Conservation (phyloP, 1,284 basidiomycete genomes). For the Boletus semigastroideus region DNA sequence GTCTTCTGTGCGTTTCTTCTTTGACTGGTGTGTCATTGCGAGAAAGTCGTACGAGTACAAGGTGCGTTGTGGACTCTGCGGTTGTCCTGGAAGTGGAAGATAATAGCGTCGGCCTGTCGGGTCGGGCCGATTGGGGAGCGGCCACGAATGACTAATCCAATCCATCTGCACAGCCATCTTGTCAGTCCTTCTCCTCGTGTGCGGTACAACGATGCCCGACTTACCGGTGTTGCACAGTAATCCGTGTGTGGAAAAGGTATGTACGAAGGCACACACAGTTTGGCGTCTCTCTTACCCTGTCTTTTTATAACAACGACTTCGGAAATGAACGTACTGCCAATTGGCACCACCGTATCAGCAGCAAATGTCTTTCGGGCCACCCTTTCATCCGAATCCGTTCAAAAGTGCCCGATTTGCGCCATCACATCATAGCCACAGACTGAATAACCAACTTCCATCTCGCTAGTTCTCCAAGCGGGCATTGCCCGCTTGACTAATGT, state of each 20-base stretch:
- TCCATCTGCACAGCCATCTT: conserved; percentile 32
- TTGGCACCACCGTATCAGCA: conserved; percentile 17
- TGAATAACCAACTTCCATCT: conserved; percentile 17
- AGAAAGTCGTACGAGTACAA: conserved; percentile 51
- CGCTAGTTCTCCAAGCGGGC: conserved; percentile 24
- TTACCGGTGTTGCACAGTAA: conserved; percentile 16
- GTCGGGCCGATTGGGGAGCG: conserved; percentile 34
- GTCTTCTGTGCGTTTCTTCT: conserved; percentile 73
- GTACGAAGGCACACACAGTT: conserved; percentile 20
- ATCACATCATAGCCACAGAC: conserved; percentile 29
- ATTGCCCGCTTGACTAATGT: conserved; percentile 36
- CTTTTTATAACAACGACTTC: conserved; percentile 33
- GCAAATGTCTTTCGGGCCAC: conserved; percentile 29
- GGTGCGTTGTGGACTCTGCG: conserved; percentile 31
- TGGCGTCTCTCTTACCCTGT: conserved; percentile 14
- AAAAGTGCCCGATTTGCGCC: conserved; percentile 24
- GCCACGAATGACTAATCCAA: conserved; percentile 36
- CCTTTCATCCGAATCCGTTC: conserved; percentile 34
- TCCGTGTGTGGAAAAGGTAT: conserved; percentile 21
- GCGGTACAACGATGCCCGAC: conserved; percentile 21
- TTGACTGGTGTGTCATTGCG: conserved; percentile 53
- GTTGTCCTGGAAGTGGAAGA: conserved; percentile 17
- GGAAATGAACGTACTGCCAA: conserved; percentile 33
- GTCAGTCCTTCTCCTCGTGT: conserved; percentile 23
- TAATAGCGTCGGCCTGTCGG: conserved; percentile 39